A percentile compares a stretch with the other conserved stretches of the same genome.
These are phyloP conservation scores for Arthrobotrys megalospora DNA, from an alignment of 2,329 filamentous ascomycete species.

Conservation along the genomic window DNA sequence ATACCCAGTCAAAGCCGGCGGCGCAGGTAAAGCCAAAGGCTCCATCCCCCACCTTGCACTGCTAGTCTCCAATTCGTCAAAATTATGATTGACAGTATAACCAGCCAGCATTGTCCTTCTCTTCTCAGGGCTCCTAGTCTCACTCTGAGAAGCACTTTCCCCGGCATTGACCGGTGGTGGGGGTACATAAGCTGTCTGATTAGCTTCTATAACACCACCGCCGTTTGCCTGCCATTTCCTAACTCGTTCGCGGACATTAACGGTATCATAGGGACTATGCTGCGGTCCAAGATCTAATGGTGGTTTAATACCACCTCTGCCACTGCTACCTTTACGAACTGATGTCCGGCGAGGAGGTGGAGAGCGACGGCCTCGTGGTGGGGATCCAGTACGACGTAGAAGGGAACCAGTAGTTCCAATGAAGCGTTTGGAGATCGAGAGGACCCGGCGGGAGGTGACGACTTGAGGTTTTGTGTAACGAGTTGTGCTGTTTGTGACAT, in stretches of 20 bases:
- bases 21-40: slow-evolving; percentile 55
- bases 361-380: slow-evolving; percentile 57
- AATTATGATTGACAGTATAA: slow-evolving; percentile 47
- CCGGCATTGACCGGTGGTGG: slow-evolving; percentile 28
- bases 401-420: slow-evolving; percentile 57
- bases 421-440: slow-evolving; percentile 59
- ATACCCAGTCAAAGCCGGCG: slow-evolving; percentile 56
- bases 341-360: slow-evolving; percentile 49
- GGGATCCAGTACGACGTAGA: slow-evolving; percentile 52
- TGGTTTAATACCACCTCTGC: slow-evolving; percentile 55
- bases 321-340: slow-evolving; percentile 47
- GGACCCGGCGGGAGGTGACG: slow-evolving; percentile 50
- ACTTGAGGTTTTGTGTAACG: slow-evolving; percentile 55
- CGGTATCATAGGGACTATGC: slow-evolving; percentile 63
- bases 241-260: slow-evolving; percentile 64
- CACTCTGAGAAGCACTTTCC: slow-evolving; percentile 20
- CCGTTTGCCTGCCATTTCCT: slow-evolving; percentile 64
- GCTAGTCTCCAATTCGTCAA: slow-evolving; percentile 54
- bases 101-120: slow-evolving; percentile 57
- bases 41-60: slow-evolving; percentile 55
- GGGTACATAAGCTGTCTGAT: slow-evolving; percentile 37
- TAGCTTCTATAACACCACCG: slow-evolving; percentile 64
- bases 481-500: slow-evolving; percentile 32
- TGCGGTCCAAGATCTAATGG: slow-evolving; percentile 63
- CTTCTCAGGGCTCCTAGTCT: slow-evolving; percentile 47